These are phyloP conservation scores for Neofusicoccum cordaticola DNA, from an alignment of 2,329 filamentous ascomycete genomes.

Conservation along the genomic window DNA sequence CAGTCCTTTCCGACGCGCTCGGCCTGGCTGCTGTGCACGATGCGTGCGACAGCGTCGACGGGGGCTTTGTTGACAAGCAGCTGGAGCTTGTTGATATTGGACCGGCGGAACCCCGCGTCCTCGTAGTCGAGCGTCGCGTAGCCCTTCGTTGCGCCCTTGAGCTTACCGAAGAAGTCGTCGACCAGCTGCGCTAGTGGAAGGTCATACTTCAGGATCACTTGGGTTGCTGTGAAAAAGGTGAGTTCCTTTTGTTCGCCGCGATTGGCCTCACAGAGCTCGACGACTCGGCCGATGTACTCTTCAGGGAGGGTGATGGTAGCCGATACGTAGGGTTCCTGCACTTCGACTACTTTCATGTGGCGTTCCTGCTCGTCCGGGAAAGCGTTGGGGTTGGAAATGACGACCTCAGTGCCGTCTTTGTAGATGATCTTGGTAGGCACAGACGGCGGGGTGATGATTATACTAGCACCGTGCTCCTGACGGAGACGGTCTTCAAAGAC, in stretches of 20 bases:
- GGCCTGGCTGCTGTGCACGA: constrained; percentile 79
- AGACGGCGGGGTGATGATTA: constrained; percentile 95
- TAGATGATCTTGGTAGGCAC: constrained; percentile 87
- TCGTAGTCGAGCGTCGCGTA: constrained; percentile 97
- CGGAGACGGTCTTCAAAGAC: constrained; percentile 94
- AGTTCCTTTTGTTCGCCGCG: constrained; percentile 83
- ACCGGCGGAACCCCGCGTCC: constrained; percentile 81
- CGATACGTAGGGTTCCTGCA: constrained; percentile 72
- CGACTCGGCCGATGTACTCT: constrained; percentile 89
- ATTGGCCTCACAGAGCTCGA: constrained; percentile 89
- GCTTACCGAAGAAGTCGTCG: constrained; percentile 94
- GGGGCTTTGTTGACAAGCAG: constrained; percentile 89
- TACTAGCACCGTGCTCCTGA: constrained; percentile 89
- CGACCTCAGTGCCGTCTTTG: constrained; percentile 70
- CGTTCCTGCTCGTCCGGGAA: constrained; percentile 71
- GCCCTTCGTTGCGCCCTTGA: constrained; percentile 90
- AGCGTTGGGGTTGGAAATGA: constrained; percentile 81
- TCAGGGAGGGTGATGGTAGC: constrained; percentile 89
- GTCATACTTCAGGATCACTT: constrained; percentile 93
- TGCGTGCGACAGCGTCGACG: constrained; percentile 89
- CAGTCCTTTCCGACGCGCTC: constrained; percentile 79
- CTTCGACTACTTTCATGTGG: constrained; percentile 53
- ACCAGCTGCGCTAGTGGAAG: constrained; percentile 86
- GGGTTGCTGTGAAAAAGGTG: constrained; percentile 85
- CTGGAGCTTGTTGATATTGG: constrained; percentile 82